Evolutionary conservation across 331 rosid genomes (phyloP).

Genomic region (Telfairia occidentalis): DNA sequence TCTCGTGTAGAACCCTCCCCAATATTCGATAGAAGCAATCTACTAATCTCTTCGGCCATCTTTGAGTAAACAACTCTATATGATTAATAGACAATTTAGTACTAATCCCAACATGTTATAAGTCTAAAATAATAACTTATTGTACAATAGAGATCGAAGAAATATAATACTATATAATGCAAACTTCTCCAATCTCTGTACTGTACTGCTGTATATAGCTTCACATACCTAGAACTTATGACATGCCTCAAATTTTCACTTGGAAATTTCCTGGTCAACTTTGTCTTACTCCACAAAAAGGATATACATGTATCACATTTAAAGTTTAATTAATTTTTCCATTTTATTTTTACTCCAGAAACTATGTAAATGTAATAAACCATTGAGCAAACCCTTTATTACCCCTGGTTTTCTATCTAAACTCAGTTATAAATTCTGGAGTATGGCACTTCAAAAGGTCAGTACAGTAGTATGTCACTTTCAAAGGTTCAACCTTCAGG

Average conservation of each 20-base stretch:
- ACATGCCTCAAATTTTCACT: background rate
- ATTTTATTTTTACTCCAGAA: background rate
- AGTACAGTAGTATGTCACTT: too few species aligned
- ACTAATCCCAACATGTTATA: background rate
- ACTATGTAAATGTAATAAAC: background rate
- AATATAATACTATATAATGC: background rate
- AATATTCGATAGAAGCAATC: slow-evolving; percentile 50
- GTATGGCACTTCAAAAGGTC: too few species aligned
- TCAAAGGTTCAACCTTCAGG: too few species aligned
- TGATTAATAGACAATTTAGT: slow-evolving; percentile 6
- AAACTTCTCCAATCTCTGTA: background rate
- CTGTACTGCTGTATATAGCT: background rate
- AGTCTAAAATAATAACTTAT: background rate
- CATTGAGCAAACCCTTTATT: background rate
- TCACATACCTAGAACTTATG: background rate
- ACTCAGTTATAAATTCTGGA: too few species aligned
- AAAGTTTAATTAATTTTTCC: background rate
- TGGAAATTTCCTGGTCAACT: background rate
- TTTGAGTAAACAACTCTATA: slow-evolving; percentile 70
- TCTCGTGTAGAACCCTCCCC: slow-evolving; percentile 57
- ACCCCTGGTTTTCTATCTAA: background rate
- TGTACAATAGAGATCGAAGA: background rate
- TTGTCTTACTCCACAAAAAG: background rate
- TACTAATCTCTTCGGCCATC: slow-evolving; percentile 71
- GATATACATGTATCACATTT: background rate